Conservation (phyloP, 768 basidiomycete species). For the Mycena galopus region DNA sequence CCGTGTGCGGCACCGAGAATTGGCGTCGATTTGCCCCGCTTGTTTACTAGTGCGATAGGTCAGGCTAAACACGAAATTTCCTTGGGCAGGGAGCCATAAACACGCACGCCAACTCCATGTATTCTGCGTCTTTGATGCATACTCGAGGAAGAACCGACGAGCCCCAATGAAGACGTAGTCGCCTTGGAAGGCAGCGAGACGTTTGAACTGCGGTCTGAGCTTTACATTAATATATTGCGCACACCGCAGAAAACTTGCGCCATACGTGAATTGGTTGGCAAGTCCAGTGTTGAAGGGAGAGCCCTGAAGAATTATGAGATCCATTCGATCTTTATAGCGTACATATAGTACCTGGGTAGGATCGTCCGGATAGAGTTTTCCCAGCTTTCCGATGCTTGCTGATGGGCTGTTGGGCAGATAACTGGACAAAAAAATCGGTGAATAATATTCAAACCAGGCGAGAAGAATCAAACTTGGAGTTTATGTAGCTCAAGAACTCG, state of each 20-base stretch:
- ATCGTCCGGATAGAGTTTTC: constrained; percentile 25
- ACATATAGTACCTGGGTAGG: neutral
- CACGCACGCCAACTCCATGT: constrained; percentile 31
- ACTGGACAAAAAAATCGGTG: neutral
- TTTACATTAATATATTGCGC: too few relatives aligned
- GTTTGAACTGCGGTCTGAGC: constrained; percentile 29
- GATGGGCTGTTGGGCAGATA: constrained; percentile 13
- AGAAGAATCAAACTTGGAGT: constrained; percentile 4
- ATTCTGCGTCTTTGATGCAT: constrained; percentile 21
- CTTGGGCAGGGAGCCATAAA: neutral
- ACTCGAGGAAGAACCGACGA: constrained; percentile 25
- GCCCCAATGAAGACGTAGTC: constrained; percentile 19
- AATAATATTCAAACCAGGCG: neutral
- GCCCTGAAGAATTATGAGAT: constrained; percentile 8
- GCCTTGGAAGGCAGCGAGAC: constrained; percentile 30
- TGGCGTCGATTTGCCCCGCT: constrained; percentile 21
- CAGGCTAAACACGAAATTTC: neutral
- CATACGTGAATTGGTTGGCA: constrained; percentile 23
- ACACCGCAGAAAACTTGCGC: neutral
- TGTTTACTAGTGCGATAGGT: constrained; percentile 16
- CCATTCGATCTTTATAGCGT: neutral
- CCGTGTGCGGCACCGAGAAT: constrained; percentile 19
- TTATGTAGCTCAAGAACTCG: constrained; percentile 19
- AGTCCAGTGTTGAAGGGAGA: constrained; percentile 30
- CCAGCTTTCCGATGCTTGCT: constrained; percentile 10